Conservation (phyloP, 208 protist species). For the Leishmania tropica region DNA sequence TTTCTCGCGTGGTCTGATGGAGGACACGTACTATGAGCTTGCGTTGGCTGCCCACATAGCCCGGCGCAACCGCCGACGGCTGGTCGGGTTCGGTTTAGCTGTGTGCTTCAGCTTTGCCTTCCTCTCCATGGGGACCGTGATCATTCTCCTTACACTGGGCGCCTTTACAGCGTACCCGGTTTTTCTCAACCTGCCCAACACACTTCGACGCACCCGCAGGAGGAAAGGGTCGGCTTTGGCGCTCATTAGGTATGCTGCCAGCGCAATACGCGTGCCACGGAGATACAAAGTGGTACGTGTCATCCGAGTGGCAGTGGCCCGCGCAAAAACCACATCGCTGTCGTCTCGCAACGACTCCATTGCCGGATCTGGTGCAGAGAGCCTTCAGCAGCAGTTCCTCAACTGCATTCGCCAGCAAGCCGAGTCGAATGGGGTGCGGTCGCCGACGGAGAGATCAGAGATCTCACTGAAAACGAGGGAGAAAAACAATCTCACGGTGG, state of each 20-base stretch:
- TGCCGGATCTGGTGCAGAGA: slow-evolving; percentile 2
- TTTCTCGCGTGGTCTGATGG: slow-evolving; percentile 75
- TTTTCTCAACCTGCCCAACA: slow-evolving; percentile 39
- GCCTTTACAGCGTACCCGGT: slow-evolving; percentile 61
- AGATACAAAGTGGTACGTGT: slow-evolving; percentile 29
- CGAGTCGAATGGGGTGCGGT: slow-evolving; percentile 18
- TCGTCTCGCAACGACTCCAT: slow-evolving; percentile 12
- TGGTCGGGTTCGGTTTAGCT: slow-evolving; percentile 28
- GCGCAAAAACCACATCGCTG: not conserved
- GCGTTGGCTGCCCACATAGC: slow-evolving; percentile 60
- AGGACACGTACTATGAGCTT: slow-evolving; percentile 83
- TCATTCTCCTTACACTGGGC: slow-evolving; percentile 34
- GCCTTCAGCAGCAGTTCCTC: slow-evolving; percentile 30
- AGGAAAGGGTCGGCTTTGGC: slow-evolving; percentile 14
- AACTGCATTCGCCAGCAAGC: slow-evolving; percentile 21
- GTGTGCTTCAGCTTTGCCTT: slow-evolving; percentile 32
- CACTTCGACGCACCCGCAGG: slow-evolving; percentile 27
- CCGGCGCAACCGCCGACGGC: slow-evolving; percentile 30
- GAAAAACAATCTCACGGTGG: slow-evolving; percentile 7
- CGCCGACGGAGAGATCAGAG: slow-evolving; percentile 20
- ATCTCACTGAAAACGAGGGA: slow-evolving; percentile 18
- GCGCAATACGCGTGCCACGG: slow-evolving; percentile 18
- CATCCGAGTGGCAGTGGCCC: slow-evolving; percentile 26
- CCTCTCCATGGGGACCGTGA: slow-evolving; percentile 55
- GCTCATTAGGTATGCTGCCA: not conserved